A percentile compares a stretch with the other conserved stretches of the same genome.
Conservation (phyloP, 1,139 yeast species). For the Yamadazyma mexicana region DNA sequence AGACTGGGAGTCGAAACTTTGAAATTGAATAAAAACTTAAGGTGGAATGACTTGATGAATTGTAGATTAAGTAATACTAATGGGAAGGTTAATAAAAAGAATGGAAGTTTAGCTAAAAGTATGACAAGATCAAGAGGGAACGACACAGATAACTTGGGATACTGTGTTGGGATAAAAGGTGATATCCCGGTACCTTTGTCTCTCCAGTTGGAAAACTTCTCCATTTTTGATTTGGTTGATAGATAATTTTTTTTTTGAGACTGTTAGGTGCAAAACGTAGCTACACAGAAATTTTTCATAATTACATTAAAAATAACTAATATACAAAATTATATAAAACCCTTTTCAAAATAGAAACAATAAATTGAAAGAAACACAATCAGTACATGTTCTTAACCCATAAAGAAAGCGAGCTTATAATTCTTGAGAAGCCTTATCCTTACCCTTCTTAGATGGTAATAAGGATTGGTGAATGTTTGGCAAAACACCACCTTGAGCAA, state of each 20-base stretch:
- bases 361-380: slow-evolving; percentile 2
- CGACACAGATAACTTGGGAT: slow-evolving; percentile 14
- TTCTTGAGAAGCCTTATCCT: slow-evolving; percentile 86
- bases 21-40: slow-evolving; percentile 25
- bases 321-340: slow-evolving; percentile 7
- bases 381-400: slow-evolving; percentile 2
- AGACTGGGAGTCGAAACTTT: slow-evolving; percentile 25
- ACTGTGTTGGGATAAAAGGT: slow-evolving; percentile 61
- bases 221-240: slow-evolving; percentile 42
- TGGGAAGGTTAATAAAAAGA: slow-evolving; percentile 21
- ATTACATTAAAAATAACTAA: slow-evolving; percentile 7
- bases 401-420: slow-evolving; percentile 40
- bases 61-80: slow-evolving; percentile 9
- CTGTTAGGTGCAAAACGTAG: not conserved
- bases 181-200: slow-evolving; percentile 84
- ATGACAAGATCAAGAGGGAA: slow-evolving; percentile 16
- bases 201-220: slow-evolving; percentile 71
- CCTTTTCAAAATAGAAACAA: slow-evolving; percentile 5
- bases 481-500: slow-evolving; percentile 97
- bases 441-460: slow-evolving; percentile 84
- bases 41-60: slow-evolving; percentile 18
- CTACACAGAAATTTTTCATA: slow-evolving; percentile 5
- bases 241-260: no score
- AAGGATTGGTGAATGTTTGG: slow-evolving; percentile 96
- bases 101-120: slow-evolving; percentile 28